Evolutionary conservation across 129 eudicot species (phyloP).

Genomic region (Oenanthe sinensis): DNA sequence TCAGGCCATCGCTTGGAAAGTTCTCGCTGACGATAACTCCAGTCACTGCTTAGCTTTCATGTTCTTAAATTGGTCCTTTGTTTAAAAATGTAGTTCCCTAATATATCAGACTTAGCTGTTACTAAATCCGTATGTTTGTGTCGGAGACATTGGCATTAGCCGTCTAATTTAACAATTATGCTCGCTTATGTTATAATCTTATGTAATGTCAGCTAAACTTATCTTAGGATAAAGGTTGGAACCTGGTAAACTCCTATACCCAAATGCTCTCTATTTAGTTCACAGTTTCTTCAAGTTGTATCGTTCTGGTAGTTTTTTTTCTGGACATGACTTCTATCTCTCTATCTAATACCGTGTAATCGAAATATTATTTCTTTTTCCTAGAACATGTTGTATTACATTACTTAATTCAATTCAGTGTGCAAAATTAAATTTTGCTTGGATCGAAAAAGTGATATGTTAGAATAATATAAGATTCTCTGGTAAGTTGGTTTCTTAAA

Average conservation of each 20-base stretch:
- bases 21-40: slow-evolving; percentile 58
- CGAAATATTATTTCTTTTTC: too few relatives aligned
- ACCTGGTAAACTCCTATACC: not conserved
- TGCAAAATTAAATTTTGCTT: too few relatives aligned
- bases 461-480: too few relatives aligned
- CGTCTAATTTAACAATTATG: not conserved
- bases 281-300: not conserved
- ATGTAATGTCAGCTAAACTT: not conserved
- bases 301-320: not conserved
- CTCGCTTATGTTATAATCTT: not conserved
- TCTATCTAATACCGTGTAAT: too few relatives aligned
- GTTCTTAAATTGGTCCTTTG: slow-evolving; percentile 86
- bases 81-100: slow-evolving; percentile 17
- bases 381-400: too few relatives aligned
- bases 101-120: not conserved
- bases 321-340: not conserved
- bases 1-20: slow-evolving; percentile 87
- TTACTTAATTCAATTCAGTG: too few relatives aligned
- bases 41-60: slow-evolving; percentile 80
- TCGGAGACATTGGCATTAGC: not conserved
- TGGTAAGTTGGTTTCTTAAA: too few relatives aligned
- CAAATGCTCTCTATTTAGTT: not conserved
- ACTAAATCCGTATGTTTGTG: not conserved
- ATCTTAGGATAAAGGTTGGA: not conserved
- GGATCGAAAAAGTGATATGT: too few relatives aligned